Evolutionary conservation across 1,139 yeast species (phyloP).

Genomic region (Saccharomycopsis crataegensis): DNA sequence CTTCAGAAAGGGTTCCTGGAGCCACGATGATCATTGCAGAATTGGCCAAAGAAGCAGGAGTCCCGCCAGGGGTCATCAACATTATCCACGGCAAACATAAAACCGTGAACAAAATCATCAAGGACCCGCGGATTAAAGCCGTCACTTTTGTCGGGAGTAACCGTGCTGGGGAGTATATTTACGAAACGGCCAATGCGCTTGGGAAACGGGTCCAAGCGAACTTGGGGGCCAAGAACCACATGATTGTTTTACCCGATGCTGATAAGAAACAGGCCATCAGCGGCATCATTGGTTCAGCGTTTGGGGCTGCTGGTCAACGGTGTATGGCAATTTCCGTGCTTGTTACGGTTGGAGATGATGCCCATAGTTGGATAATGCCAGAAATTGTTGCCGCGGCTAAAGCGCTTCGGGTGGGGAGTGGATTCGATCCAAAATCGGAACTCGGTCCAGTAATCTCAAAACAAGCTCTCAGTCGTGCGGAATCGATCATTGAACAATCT

Average conservation of each 20-base stretch:
- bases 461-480: conserved; percentile 43
- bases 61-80: conserved; percentile 70
- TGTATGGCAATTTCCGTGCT: conserved; percentile 72
- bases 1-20: conserved; percentile 75
- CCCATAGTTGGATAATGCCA: conserved; percentile 41
- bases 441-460: conserved; percentile 68
- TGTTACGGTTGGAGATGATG: conserved; percentile 59
- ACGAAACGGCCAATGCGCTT: conserved; percentile 54
- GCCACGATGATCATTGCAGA: conserved; percentile 74
- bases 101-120: conserved; percentile 66
- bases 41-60: conserved; percentile 68
- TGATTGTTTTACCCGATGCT: conserved; percentile 64
- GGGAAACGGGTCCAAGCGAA: conserved; percentile 73
- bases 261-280: conserved; percentile 54
- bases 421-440: conserved; percentile 52
- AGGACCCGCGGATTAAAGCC: conserved; percentile 73
- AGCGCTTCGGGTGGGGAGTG: conserved; percentile 53
- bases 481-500: conserved; percentile 48
- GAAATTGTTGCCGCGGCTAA: conserved; percentile 54
- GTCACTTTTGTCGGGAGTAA: conserved; percentile 72
- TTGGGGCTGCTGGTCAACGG: conserved; percentile 78
- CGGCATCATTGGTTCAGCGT: conserved; percentile 66
- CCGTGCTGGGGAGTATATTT: conserved; percentile 64
- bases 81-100: conserved; percentile 72
- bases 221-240: conserved; percentile 69